Conservation (phyloP, 305 asterid genomes). For the Vinca major region DNA sequence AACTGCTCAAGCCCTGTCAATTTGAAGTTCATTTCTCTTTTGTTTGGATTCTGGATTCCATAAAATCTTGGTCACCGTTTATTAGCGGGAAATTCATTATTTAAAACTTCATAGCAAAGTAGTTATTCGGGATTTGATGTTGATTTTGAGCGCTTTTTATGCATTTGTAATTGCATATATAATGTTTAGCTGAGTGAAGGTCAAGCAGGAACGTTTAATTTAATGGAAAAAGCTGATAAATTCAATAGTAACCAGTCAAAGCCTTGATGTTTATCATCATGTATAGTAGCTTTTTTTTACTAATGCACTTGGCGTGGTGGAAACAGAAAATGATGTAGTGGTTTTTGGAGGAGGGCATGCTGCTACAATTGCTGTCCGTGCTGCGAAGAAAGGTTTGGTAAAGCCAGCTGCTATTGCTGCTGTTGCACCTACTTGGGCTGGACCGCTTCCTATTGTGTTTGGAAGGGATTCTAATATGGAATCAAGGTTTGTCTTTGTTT, state of each 20-base stretch:
- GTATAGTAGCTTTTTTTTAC: slow-evolving; percentile 16
- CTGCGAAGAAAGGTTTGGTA: slow-evolving; percentile 60
- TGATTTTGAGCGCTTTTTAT: not conserved
- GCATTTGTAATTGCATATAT: not conserved
- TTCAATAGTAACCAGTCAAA: not conserved
- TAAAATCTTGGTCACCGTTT: too few species aligned
- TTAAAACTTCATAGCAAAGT: too few species aligned
- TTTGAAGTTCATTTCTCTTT: too few species aligned
- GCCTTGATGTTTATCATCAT: not conserved
- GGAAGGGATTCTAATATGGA: slow-evolving; percentile 87
- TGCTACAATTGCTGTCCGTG: slow-evolving; percentile 80
- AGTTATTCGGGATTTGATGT: not conserved
- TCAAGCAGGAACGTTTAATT: not conserved
- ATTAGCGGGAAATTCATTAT: too few species aligned
- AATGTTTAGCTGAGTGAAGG: not conserved
- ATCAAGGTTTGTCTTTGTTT: slow-evolving; percentile 35
- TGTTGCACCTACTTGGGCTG: slow-evolving; percentile 97
- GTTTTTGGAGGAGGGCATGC: slow-evolving; percentile 96
- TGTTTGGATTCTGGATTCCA: too few species aligned
- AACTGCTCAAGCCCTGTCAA: too few species aligned
- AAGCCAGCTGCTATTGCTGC: slow-evolving; percentile 86
- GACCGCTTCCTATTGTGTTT: slow-evolving; percentile 90
- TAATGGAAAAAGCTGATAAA: not conserved
- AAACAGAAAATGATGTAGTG: slow-evolving; percentile 56
- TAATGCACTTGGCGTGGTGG: slow-evolving; percentile 6